These are phyloP conservation scores for Ensete ventricosum DNA, from an alignment of 176 grass and related monocot genomes.

Conservation along the genomic window DNA sequence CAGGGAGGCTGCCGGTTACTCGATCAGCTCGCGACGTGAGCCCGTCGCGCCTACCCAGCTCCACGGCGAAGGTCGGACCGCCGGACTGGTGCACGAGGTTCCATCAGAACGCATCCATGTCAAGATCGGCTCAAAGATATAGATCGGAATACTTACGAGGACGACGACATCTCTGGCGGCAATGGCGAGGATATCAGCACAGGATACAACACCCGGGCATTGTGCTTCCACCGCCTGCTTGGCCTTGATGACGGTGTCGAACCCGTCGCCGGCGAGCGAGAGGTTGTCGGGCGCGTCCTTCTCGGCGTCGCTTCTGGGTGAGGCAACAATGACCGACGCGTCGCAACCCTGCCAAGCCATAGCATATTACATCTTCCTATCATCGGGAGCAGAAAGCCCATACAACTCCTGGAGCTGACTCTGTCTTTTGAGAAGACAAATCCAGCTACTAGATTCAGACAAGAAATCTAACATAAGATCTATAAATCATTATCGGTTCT, in stretches of 20 bases:
- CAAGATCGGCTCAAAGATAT: not conserved
- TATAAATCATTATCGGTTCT: too few relatives aligned
- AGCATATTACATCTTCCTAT: too few relatives aligned
- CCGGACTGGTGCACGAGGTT: constrained; percentile 21
- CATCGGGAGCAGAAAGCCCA: not conserved
- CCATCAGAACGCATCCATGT: not conserved
- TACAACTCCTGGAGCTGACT: not conserved
- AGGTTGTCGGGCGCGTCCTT: constrained; percentile 71
- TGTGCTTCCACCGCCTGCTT: constrained; percentile 67
- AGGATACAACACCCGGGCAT: constrained; percentile 73
- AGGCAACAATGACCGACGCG: constrained; percentile 72
- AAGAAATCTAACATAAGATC: too few relatives aligned
- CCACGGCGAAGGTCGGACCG: constrained; percentile 56
- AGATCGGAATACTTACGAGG: constrained; percentile 30
- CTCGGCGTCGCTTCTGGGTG: constrained; percentile 68
- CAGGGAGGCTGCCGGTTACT: constrained; percentile 38
- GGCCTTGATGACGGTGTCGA: constrained; percentile 88
- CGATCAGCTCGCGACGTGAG: constrained; percentile 37
- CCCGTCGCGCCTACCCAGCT: constrained; percentile 56
- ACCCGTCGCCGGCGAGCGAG: constrained; percentile 88
- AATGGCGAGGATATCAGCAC: constrained; percentile 82
- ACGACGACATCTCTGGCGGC: constrained; percentile 71
- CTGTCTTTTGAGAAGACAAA: not conserved
- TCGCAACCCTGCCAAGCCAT: constrained; percentile 55
- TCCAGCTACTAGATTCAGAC: too few relatives aligned